phyloP scores from a whole-genome alignment of 192 early-diverging fungal species.

The Rhizophagus prolifer region DNA sequence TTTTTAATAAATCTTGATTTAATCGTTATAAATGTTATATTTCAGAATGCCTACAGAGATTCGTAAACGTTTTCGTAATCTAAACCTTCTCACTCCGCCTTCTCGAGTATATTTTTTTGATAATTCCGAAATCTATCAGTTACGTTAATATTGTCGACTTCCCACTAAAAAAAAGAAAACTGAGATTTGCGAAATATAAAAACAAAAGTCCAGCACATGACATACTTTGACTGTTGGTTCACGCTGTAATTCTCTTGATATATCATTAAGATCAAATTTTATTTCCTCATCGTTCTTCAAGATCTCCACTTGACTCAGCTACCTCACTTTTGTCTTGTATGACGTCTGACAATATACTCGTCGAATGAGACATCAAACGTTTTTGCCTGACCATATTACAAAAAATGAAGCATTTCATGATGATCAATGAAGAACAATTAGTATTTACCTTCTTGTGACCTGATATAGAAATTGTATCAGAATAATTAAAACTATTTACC shows the following conservation, averaged over 20 bases:
- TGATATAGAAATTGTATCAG: no score
- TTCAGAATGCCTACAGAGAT: slow-evolving; percentile 20
- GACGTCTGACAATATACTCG: no score
- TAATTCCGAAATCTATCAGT: slow-evolving; percentile 20
- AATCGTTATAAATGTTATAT: slow-evolving; percentile 15
- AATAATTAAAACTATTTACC: no score
- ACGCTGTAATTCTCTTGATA: slow-evolving; percentile 1
- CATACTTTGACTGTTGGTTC: slow-evolving; percentile 17
- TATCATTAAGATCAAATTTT: slow-evolving; percentile 26
- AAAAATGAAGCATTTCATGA: no score
- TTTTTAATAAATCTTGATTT: slow-evolving; percentile 7
- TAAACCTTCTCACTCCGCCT: slow-evolving; percentile 13
- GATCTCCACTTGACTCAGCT: neutral
- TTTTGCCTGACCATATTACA: no score
- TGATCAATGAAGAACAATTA: no score
- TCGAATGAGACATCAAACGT: no score
- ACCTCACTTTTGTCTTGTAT: no score
- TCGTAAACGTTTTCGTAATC: slow-evolving; percentile 8
- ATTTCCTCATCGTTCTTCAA: slow-evolving; percentile 24
- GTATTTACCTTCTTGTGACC: no score
- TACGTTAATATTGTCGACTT: slow-evolving; percentile 6
- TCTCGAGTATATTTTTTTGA: slow-evolving; percentile 12
- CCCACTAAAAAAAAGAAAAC: slow-evolving; percentile 15
- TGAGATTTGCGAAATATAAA: slow-evolving; percentile 3
- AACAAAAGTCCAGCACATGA: neutral